These are phyloP conservation scores for Liquidambar formosana DNA, from an alignment of 164 flowering plant genomes.

Conservation along the genomic window DNA sequence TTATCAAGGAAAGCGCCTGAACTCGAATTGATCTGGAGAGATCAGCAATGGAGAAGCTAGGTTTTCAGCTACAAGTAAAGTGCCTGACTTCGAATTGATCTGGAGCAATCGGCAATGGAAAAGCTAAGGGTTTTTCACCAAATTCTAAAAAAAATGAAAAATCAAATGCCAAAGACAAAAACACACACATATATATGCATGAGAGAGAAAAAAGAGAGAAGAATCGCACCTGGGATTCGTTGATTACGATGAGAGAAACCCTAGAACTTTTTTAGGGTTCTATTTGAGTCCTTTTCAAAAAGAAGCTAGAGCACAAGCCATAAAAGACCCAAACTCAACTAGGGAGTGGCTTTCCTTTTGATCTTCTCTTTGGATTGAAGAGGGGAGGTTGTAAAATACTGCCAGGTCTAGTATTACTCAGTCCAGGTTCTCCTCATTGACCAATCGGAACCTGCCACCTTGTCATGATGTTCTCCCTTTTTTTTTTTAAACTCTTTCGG, in stretches of 20 bases:
- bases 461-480: no score
- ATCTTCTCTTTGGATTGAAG: no score
- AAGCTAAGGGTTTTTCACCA: constrained; percentile 3
- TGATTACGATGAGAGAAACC: not conserved
- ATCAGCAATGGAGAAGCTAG: not conserved
- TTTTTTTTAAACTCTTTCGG: no score
- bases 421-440: not conserved
- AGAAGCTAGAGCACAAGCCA: no score
- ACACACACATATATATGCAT: not conserved
- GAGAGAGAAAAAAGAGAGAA: not conserved
- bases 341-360: no score
- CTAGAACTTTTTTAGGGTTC: no score
- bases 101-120: not conserved
- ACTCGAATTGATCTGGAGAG: constrained; percentile 1
- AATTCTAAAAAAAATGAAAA: not conserved
- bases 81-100: not conserved
- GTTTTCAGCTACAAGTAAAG: not conserved
- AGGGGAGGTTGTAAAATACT: no score
- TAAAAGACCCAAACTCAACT: no score
- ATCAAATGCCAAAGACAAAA: not conserved
- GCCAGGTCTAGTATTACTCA: not conserved
- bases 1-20: not conserved
- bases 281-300: no score
- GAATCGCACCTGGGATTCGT: not conserved
- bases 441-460: not conserved